These are phyloP conservation scores for Hippophae rhamnoides DNA, from an alignment of 306 rosid species.

Conservation along the genomic window DNA sequence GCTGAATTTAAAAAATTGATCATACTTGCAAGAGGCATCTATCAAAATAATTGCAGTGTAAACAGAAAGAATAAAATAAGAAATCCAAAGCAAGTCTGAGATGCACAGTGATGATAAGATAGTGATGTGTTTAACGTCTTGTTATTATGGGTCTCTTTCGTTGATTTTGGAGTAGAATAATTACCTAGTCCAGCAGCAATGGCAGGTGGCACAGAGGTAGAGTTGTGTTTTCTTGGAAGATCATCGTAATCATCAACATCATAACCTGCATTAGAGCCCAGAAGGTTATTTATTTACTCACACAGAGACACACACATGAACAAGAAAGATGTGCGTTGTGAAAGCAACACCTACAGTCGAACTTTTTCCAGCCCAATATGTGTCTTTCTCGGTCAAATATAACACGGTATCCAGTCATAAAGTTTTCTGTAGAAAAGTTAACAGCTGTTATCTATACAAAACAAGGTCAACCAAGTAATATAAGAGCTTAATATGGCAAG, in stretches of 20 bases:
- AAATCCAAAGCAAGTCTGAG: conserved; percentile 29
- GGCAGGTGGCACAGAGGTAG: conserved; percentile 56
- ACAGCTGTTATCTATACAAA: too few species aligned
- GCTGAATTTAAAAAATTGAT: neutral
- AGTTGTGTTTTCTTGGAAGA: conserved; percentile 28
- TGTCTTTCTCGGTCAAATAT: conserved; percentile 82
- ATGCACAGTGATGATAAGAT: conserved; percentile 18
- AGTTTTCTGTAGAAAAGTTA: conserved; percentile 61
- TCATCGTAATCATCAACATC: conserved; percentile 45
- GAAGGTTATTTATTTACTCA: neutral
- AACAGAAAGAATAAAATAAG: conserved; percentile 23
- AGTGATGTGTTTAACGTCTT: conserved; percentile 38
- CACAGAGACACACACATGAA: neutral
- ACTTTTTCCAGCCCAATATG: conserved; percentile 80
- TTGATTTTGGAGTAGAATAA: conserved; percentile 37
- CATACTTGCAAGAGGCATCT: conserved; percentile 7
- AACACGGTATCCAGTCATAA: conserved; percentile 80
- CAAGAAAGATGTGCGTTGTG: conserved; percentile 8
- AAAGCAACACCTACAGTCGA: conserved; percentile 48
- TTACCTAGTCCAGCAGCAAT: conserved; percentile 57
- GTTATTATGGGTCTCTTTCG: conserved; percentile 21
- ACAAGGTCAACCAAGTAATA: too few species aligned
- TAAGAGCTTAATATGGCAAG: too few species aligned
- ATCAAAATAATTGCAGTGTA: conserved; percentile 16
- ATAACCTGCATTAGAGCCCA: conserved; percentile 43